Evolutionary conservation across 495 filamentous ascomycete genomes (phyloP).

Genomic region (Aspergillus saccharolyticus): DNA sequence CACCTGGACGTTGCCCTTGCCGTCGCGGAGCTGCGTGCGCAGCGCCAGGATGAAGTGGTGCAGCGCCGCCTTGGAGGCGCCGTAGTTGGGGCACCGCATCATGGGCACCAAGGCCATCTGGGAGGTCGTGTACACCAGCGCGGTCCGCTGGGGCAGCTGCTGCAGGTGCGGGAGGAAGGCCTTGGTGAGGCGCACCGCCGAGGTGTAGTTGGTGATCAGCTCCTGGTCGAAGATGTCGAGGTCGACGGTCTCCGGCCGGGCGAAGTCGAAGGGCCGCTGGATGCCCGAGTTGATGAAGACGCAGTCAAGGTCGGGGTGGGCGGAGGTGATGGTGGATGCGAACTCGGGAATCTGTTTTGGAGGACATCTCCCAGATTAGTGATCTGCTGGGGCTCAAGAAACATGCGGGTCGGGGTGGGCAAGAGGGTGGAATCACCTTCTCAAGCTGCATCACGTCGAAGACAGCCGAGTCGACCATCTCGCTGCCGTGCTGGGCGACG

Average conservation of each 20-base stretch:
- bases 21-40: slow-evolving; percentile 53
- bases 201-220: slow-evolving; percentile 63
- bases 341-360: slow-evolving; percentile 25
- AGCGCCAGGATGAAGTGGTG: slow-evolving; percentile 51
- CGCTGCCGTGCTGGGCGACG: slow-evolving; percentile 51
- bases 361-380: not conserved
- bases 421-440: slow-evolving; percentile 34
- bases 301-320: slow-evolving; percentile 50
- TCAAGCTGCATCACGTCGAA: slow-evolving; percentile 64
- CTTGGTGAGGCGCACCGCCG: slow-evolving; percentile 55
- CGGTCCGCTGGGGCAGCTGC: slow-evolving; percentile 32
- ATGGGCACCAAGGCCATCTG: slow-evolving; percentile 43
- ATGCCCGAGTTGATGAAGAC: slow-evolving; percentile 42
- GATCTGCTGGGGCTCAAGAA: not conserved
- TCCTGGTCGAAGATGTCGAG: slow-evolving; percentile 52
- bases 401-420: not conserved
- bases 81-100: slow-evolving; percentile 40
- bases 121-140: slow-evolving; percentile 38
- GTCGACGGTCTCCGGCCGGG: slow-evolving; percentile 54
- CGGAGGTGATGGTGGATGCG: slow-evolving; percentile 39
- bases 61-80: slow-evolving; percentile 46
- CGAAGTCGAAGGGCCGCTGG: slow-evolving; percentile 55
- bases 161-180: slow-evolving; percentile 62
- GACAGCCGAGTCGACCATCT: slow-evolving; percentile 45
- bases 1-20: slow-evolving; percentile 46